Evolutionary conservation across 441 rosid genomes (phyloP).

Genomic region (Euphorbia schlechtendalii): DNA sequence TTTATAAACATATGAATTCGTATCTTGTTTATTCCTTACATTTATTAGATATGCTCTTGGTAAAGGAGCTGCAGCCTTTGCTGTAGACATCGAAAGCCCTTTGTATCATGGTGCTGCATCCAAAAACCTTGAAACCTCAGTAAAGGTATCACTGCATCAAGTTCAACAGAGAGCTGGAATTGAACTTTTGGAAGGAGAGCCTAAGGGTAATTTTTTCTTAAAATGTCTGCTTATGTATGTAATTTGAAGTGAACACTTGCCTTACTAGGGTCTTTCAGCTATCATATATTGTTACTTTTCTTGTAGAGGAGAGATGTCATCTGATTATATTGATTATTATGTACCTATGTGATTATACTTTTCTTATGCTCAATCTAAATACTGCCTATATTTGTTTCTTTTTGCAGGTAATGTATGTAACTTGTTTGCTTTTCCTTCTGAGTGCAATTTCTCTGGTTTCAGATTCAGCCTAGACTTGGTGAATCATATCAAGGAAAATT

Average conservation of each 20-base stretch:
- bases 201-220: constrained; percentile 36
- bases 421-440: constrained; percentile 90
- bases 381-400: constrained; percentile 6
- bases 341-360: neutral
- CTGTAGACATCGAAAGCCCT: constrained; percentile 59
- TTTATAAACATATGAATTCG: neutral
- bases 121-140: constrained; percentile 20
- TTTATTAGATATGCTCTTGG: constrained; percentile 61
- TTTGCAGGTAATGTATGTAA: constrained; percentile 63
- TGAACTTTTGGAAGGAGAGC: constrained; percentile 27
- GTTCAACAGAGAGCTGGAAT: constrained; percentile 50
- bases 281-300: neutral
- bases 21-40: constrained; percentile 26
- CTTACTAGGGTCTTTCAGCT: neutral
- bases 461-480: constrained; percentile 74
- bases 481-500: constrained; percentile 55
- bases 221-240: neutral
- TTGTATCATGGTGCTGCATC: constrained; percentile 22
- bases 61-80: constrained; percentile 77
- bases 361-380: neutral
- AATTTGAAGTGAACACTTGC: neutral
- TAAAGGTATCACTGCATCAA: constrained; percentile 45
- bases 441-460: constrained; percentile 96
- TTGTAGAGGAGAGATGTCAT: neutral
- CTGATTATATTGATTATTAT: neutral